phyloP scores from a whole-genome alignment of 805 yeast genomes.

The Lipomyces kockii region DNA sequence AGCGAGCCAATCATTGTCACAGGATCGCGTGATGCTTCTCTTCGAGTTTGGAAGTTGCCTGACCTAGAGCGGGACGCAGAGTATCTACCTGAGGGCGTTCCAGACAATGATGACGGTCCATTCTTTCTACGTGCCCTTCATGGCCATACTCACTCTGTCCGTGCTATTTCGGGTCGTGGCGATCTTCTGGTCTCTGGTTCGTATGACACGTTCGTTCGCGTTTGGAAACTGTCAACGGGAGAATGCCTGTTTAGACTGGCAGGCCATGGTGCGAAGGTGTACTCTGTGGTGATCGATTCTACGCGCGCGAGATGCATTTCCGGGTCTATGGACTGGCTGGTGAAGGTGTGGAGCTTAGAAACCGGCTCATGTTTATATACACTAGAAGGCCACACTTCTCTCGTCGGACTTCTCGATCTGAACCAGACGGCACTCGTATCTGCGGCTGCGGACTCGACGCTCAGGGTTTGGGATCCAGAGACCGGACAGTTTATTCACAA shows the following conservation, averaged over 20 bases:
- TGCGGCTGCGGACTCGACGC: constrained; percentile 94
- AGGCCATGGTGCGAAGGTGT: constrained; percentile 88
- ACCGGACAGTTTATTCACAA: constrained; percentile 69
- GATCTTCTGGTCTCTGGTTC: constrained; percentile 86
- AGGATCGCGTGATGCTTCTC: constrained; percentile 89
- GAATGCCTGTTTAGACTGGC: constrained; percentile 71
- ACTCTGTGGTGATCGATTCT: constrained; percentile 83
- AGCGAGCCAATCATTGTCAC: constrained; percentile 73
- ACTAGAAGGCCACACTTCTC: constrained; percentile 83
- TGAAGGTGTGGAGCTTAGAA: constrained; percentile 85
- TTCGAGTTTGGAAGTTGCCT: constrained; percentile 93
- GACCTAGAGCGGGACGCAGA: constrained; percentile 14
- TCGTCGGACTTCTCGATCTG: constrained; percentile 85
- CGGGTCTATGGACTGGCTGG: constrained; percentile 88
- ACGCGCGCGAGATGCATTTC: constrained; percentile 80
- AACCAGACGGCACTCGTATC: constrained; percentile 79
- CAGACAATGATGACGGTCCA: constrained; percentile 52
- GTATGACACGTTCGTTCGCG: constrained; percentile 86
- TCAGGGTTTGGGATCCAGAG: constrained; percentile 91
- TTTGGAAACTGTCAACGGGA: constrained; percentile 84
- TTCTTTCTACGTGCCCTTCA: constrained; percentile 68
- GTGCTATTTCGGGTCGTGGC: constrained; percentile 86
- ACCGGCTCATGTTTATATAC: constrained; percentile 72
- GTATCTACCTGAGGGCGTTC: constrained; percentile 17
- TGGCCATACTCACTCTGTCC: constrained; percentile 80